Percentiles rank a stretch among this genome's conserved stretches.
Evolutionary conservation across 2,329 filamentous ascomycete species (phyloP).

Genomic region (Clonostachys chloroleuca): DNA sequence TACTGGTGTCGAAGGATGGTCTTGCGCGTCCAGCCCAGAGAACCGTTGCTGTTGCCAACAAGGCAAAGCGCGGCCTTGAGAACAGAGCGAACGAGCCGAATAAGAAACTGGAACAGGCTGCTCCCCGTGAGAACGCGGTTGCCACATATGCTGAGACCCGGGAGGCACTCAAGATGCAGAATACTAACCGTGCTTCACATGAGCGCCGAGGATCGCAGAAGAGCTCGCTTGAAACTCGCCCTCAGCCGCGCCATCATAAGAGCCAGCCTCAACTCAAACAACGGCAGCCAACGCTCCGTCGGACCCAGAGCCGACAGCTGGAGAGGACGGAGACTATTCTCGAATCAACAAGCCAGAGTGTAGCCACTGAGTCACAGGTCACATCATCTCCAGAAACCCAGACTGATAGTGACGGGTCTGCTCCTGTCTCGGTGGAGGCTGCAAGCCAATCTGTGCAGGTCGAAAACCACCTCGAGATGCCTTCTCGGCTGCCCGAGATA

Average conservation of each 20-base stretch:
- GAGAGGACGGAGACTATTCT: background rate
- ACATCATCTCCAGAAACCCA: background rate
- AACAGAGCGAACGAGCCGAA: slow-evolving; percentile 13
- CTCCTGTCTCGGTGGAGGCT: background rate
- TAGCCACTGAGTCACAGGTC: background rate
- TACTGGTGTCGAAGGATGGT: background rate
- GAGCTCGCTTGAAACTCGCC: background rate
- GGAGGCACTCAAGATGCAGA: too few species aligned
- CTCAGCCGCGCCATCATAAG: slow-evolving; percentile 41
- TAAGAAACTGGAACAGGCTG: slow-evolving; percentile 11
- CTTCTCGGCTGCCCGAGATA: slow-evolving; percentile 20
- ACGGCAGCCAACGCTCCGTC: slow-evolving; percentile 29
- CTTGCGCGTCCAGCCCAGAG: slow-evolving; percentile 11
- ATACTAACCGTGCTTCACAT: too few species aligned
- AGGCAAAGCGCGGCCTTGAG: slow-evolving; percentile 13
- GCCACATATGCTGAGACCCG: too few species aligned
- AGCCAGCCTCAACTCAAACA: slow-evolving; percentile 50
- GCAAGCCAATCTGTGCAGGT: background rate
- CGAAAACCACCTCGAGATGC: slow-evolving; percentile 9
- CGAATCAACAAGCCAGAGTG: background rate
- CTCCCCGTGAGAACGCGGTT: slow-evolving; percentile 6
- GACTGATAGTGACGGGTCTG: background rate
- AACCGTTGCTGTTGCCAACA: slow-evolving; percentile 10
- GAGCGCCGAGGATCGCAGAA: too few species aligned
- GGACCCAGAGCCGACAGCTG: slow-evolving; percentile 30